These are phyloP conservation scores for Geopyxis carbonaria DNA, from an alignment of 495 filamentous ascomycete species.

Conservation along the genomic window DNA sequence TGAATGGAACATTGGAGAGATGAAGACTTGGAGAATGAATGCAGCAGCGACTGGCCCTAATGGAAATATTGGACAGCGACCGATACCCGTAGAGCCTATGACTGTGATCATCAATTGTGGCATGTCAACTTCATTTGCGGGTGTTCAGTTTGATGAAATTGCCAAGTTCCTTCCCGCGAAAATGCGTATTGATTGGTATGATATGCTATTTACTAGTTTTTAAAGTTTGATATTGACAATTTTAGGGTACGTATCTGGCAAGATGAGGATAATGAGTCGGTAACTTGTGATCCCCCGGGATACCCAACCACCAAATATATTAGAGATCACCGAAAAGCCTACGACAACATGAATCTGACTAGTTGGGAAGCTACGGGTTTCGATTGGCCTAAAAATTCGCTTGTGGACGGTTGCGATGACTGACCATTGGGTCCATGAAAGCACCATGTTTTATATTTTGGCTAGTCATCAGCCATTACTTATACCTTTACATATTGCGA, in stretches of 20 bases:
- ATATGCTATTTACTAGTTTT: background rate
- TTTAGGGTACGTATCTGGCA: conserved; percentile 50
- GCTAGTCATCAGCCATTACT: too few species aligned
- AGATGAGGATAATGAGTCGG: conserved; percentile 34
- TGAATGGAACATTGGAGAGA: conserved; percentile 50
- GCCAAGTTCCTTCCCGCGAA: conserved; percentile 43
- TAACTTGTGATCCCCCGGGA: conserved; percentile 56
- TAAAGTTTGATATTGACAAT: background rate
- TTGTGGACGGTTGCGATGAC: conserved; percentile 30
- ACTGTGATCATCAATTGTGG: conserved; percentile 53
- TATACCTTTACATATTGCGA: too few species aligned
- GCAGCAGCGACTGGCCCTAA: conserved; percentile 49
- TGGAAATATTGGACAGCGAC: conserved; percentile 54
- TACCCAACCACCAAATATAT: conserved; percentile 62
- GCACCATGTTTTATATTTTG: too few species aligned
- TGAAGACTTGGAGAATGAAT: conserved; percentile 51
- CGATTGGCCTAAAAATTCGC: conserved; percentile 33
- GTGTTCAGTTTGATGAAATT: conserved; percentile 39
- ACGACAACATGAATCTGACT: conserved; percentile 50
- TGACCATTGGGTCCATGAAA: too few species aligned
- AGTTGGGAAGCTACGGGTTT: conserved; percentile 34
- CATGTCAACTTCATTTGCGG: conserved; percentile 51
- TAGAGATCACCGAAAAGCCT: conserved; percentile 41
- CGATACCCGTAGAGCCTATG: conserved; percentile 56
- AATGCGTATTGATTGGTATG: conserved; percentile 50